Base-by-base conservation (phyloP, 805 yeast genomes). In the Pichia nanzhaoensis region DNA sequence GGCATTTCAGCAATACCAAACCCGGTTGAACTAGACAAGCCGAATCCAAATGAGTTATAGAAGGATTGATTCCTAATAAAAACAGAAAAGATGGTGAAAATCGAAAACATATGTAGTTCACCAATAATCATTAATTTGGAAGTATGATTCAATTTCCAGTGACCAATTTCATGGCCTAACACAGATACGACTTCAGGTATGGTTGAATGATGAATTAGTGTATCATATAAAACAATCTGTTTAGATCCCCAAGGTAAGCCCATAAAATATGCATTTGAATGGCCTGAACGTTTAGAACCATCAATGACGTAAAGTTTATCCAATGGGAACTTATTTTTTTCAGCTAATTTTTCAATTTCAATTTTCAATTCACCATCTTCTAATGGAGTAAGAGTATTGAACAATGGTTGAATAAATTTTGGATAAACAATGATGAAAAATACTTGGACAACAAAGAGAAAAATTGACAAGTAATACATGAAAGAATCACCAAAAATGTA, bases 151-250 rank as follows among this genome's bases (percentile, higher is more conserved):
- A 84, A 74, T 56, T 83, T 82, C 99, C 99, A 93, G 64, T 93
- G 99, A 42, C 99, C 99, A 55, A 93, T 83, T 69, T 93, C 99
- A 61, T 93, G 99, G n/a, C 95, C 98, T 52, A 91, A 73, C 1
- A 93, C 96, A 42, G 98, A 97, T 42, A 89, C 87, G 34, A 89
- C 86, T 65, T 93, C 95, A 36, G 74, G 76, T 24, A 78, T 75
- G 27, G 89, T 67, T 30, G 89, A 81, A 48, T 86, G 83, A 50
- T 85, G 79, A 52, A 93, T 82, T 67, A 93, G 75, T 9, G 97
- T 93, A 57, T 93, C 99, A 61, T 73, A 93, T 37, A 93, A 75
- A 42, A 93, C 98, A 67, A 93, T 93, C 66, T 90, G 91, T 67
- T 93, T 93, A 47, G 88, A 82, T 18, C 70, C 69, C 91, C 97